Base-by-base conservation (phyloP, 1,284 basidiomycete genomes). In the Anthracocystis walkeri region DNA sequence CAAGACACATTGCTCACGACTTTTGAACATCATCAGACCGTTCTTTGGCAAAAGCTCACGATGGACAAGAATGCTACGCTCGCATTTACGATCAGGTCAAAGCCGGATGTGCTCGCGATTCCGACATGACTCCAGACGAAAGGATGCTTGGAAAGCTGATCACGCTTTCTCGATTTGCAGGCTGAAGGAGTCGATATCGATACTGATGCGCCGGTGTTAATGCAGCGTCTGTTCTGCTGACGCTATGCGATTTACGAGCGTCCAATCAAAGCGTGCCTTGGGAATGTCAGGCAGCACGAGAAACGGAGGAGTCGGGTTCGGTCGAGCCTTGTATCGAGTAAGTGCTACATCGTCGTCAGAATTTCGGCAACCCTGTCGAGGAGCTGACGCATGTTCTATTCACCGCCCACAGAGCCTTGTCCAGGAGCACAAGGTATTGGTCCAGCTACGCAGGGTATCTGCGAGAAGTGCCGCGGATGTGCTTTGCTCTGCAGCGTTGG, bases 401-500 rank as follows among this genome's bases (percentile, higher is more conserved):
- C 2, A 33, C 21, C 29, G 44, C 2, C 27, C 8, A 44, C 33
- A 71, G 64, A 41, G 68, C 76, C 5, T 31, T 78, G 7, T 69
- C 68, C 8, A 61, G 73, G 16, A 75, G 66, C 51, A 56, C 58
- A 3, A 49, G 66, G n/a, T 52, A 63, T 18, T 78, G 76, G 76
- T 72, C 73, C 4, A 63, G 59, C 56, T 78, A 76, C 41, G 63
- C 73, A 4, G 76, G 76, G 16, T 75, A 78, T 31, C 44, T 76
- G 7, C 56, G 76, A 45, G 73, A 78, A 20, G 42, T 78, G 3
- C 70, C 69, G 4, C 65, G 61, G 14, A 52, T 76, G 51, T 78
- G 76, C 44, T 73, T 66, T 29, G 58, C 65, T 20, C 23, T 78
- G 27, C 61, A 66, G 49, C 58, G 76, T 3, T 65, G 59, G 68